Base-by-base conservation (phyloP, 176 grass and related monocot species). In the Microstegium vimineum region DNA sequence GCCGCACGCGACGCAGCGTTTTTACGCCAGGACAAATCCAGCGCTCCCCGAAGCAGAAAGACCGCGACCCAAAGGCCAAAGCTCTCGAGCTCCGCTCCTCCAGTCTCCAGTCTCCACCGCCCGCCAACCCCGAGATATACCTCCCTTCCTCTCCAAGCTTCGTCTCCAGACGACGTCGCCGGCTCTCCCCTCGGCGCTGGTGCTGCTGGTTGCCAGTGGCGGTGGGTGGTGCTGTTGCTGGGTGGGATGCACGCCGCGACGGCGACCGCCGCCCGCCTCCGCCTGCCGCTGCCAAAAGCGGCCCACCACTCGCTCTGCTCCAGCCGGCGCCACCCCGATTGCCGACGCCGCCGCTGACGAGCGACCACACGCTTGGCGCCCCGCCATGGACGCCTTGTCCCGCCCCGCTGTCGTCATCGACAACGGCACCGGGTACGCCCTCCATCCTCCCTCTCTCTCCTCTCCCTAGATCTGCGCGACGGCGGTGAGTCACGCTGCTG, bases 321-420 rank as follows among this genome's bases (percentile, higher is more conserved):
- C 16, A 37, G 22, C 81, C 16, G 46, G 77, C 7, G 35, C 45
- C 23, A 16, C 56, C 28, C 17, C 46, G 59, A 47, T 33, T 46
- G 47, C n/a, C n/a, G n/a, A n/a, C n/a, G n/a, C n/a, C n/a, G n/a
- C 14, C 38, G 38, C 16, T 63, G 86, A 82, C 79, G 54, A 30
- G 45, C 77, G 71, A 11, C 66, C 41, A 5, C 30, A 60, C 54
- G 6, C 77, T 30, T 0, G 68, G n/a, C 69, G 51, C 49, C n/a
- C 59, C 31, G 18, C 82, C 82, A 97, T 97, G 94, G 84, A 93
- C 81, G 91, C 91, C 78, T 37, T 89, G 63, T 81, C 94, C 42
- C 90, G 94, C 75, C 91, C 94, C 17, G 94, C 94, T 73, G 94
- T 97, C 79, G 94, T 97, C 73, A 97, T 97, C 91, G 94, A 97